Conservation (phyloP, 345 rosid genomes). For the Xanthoceras sorbifolium region DNA sequence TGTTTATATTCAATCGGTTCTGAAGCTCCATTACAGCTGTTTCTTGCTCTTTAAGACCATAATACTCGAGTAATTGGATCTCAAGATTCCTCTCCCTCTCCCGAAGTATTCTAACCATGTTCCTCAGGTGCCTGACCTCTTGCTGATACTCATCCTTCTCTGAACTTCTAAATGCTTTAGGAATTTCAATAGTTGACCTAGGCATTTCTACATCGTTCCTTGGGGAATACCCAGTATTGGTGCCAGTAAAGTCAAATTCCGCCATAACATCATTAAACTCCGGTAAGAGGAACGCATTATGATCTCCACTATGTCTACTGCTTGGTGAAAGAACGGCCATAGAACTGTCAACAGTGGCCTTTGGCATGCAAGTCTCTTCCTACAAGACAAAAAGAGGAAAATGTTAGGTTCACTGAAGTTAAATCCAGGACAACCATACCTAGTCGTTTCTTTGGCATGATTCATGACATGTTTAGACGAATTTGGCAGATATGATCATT, state of each 20-base stretch:
- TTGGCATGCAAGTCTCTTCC: conserved; percentile 32
- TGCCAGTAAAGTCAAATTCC: conserved; percentile 41
- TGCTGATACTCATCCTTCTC: conserved; percentile 56
- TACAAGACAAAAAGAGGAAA: conserved; percentile 20
- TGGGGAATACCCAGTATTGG: conserved; percentile 22
- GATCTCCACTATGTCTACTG: conserved; percentile 31
- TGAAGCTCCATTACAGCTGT: conserved; percentile 70
- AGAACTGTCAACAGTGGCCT: conserved; percentile 30
- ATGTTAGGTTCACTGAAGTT: background rate
- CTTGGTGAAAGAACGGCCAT: conserved; percentile 40
- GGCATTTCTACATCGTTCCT: conserved; percentile 40
- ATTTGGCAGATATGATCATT: background rate
- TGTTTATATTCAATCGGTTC: conserved; percentile 71
- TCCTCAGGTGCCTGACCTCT: conserved; percentile 61
- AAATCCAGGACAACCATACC: background rate
- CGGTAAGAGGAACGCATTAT: conserved; percentile 56
- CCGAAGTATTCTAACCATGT: conserved; percentile 54
- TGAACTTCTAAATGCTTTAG: conserved; percentile 38
- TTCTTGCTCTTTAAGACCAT: conserved; percentile 86
- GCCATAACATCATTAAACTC: conserved; percentile 55
- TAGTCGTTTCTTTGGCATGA: background rate
- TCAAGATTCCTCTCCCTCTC: conserved; percentile 83
- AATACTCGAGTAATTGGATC: conserved; percentile 71
- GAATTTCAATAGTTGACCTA: conserved; percentile 39
- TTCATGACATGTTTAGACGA: background rate